A percentile compares a stretch with the other conserved stretches of the same genome.
Conservation (phyloP, 108 stramenopile species). For the Chaetoceros tenuissimus region DNA sequence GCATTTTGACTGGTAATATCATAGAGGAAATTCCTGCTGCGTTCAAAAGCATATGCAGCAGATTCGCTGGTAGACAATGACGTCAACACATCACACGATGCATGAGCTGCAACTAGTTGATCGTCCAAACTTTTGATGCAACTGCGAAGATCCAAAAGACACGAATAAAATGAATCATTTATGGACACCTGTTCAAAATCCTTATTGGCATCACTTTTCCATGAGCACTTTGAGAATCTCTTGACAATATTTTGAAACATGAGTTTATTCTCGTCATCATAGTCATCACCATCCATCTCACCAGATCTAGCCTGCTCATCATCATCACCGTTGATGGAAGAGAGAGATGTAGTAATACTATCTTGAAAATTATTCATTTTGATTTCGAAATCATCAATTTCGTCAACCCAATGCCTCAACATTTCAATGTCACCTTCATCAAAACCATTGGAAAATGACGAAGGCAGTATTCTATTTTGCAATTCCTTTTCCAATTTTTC, state of each 20-base stretch:
- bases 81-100: slow-evolving; percentile 39
- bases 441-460: slow-evolving; percentile 16
- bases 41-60: slow-evolving; percentile 48
- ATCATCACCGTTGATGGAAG: background rate
- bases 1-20: slow-evolving; percentile 20
- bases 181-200: slow-evolving; percentile 5
- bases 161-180: slow-evolving; percentile 30
- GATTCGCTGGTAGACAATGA: slow-evolving; percentile 46
- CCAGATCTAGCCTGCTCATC: background rate
- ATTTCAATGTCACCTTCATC: slow-evolving; percentile 46
- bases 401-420: slow-evolving; percentile 63
- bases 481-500: slow-evolving; percentile 37
- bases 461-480: slow-evolving; percentile 32
- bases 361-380: slow-evolving; percentile 35
- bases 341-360: slow-evolving; percentile 2
- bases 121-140: slow-evolving; percentile 35
- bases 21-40: slow-evolving; percentile 42
- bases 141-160: slow-evolving; percentile 44
- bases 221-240: too few species aligned
- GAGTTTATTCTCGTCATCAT: slow-evolving; percentile 4
- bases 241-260: background rate
- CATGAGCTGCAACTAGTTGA: slow-evolving; percentile 38
- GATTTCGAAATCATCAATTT: slow-evolving; percentile 51
- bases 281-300: background rate
- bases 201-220: slow-evolving; percentile 10